Conservation (phyloP, 1,139 yeast species). For the Taphrina wiesneri region DNA sequence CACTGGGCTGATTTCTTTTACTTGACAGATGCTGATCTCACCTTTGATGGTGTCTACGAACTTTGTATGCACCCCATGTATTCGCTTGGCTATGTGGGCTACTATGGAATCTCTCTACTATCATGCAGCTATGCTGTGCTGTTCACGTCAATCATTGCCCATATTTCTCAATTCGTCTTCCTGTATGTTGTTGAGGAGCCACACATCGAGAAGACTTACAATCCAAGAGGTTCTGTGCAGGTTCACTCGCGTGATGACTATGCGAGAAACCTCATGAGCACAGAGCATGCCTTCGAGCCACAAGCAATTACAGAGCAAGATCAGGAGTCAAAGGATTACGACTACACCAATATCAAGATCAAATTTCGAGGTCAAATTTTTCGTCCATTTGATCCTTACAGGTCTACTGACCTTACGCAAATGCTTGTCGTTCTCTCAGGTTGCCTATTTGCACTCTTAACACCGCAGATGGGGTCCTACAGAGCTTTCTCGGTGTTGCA, state of each 20-base stretch:
- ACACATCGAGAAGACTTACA: conserved; percentile 79
- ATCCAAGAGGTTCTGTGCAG: conserved; percentile 36
- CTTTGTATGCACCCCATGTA: conserved; percentile 95
- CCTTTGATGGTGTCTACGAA: conserved; percentile 88
- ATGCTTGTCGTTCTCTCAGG: conserved; percentile 52
- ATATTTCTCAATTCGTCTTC: conserved; percentile 75
- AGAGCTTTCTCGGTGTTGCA: conserved; percentile 51
- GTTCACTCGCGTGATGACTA: conserved; percentile 15
- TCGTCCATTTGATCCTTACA: conserved; percentile 61
- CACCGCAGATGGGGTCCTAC: conserved; percentile 46
- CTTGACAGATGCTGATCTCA: conserved; percentile 73
- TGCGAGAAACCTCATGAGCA: conserved; percentile 16
- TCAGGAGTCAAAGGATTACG: conserved; percentile 42
- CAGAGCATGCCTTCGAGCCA: conserved; percentile 19
- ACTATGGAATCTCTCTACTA: conserved; percentile 57
- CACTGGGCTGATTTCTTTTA: conserved; percentile 95
- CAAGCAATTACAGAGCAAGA: conserved; percentile 8
- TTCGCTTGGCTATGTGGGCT: conserved; percentile 85
- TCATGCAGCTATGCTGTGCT: conserved; percentile 74
- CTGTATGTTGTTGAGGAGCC: conserved; percentile 80
- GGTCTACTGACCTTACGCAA: conserved; percentile 66
- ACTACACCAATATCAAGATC: neutral
- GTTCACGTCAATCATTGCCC: conserved; percentile 72
- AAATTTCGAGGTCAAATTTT: conserved; percentile 41
- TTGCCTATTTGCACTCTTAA: conserved; percentile 53